phyloP scores from a whole-genome alignment of 192 early-diverging fungal species.

The Backusella australiensis region DNA sequence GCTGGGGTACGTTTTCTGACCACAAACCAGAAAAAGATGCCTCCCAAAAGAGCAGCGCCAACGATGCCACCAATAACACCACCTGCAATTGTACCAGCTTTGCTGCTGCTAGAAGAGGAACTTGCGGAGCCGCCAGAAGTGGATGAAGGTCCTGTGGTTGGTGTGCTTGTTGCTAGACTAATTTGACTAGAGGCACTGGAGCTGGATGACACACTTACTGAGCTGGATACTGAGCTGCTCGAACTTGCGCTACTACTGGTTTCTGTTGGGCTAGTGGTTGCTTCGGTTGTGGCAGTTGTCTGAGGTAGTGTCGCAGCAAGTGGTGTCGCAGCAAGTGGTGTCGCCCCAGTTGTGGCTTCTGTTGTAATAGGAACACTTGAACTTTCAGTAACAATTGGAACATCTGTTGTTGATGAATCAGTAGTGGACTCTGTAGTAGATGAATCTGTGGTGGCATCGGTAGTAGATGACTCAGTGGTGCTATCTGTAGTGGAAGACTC shows the following conservation, averaged over 20 bases:
- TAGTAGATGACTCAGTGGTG: background rate
- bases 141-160: background rate
- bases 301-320: background rate
- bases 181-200: background rate
- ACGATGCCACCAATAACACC: background rate
- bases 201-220: background rate
- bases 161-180: background rate
- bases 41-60: background rate
- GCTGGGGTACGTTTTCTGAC: background rate
- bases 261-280: background rate
- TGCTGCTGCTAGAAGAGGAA: background rate
- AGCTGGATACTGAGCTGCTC: background rate
- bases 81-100: background rate
- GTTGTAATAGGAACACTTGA: background rate
- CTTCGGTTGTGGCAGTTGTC: background rate
- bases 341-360: background rate
- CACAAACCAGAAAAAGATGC: conserved; percentile 5
- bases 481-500: no score
- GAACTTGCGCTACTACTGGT: background rate
- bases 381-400: background rate
- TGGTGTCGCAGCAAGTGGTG: background rate
- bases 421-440: background rate
- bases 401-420: background rate
- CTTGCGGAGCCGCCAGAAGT: background rate
- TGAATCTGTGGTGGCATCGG: background rate